Conservation (phyloP, 2,329 filamentous ascomycete genomes). For the Trichoderma aggressivum region DNA sequence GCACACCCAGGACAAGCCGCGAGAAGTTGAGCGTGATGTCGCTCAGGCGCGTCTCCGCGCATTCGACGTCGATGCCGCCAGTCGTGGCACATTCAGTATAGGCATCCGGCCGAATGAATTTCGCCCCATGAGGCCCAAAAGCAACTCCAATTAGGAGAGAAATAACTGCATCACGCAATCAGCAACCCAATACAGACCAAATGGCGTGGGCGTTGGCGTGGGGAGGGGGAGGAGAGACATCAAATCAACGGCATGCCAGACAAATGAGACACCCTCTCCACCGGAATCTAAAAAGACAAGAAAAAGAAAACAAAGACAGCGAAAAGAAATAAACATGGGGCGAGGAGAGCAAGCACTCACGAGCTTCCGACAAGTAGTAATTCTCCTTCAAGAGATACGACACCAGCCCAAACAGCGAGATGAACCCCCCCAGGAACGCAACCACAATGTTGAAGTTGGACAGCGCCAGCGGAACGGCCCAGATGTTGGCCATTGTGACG, state of each 20-base stretch:
- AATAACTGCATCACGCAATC: slow-evolving; percentile 58
- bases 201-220: not conserved
- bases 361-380: slow-evolving; percentile 85
- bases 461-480: slow-evolving; percentile 48
- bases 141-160: slow-evolving; percentile 74
- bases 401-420: slow-evolving; percentile 85
- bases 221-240: not conserved
- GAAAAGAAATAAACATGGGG: not conserved
- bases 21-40: slow-evolving; percentile 79
- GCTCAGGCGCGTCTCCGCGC: slow-evolving; percentile 59
- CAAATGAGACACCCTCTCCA: not conserved
- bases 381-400: slow-evolving; percentile 87
- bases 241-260: not conserved
- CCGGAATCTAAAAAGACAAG: not conserved
- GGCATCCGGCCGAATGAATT: slow-evolving; percentile 70
- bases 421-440: slow-evolving; percentile 78
- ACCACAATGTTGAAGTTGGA: slow-evolving; percentile 83
- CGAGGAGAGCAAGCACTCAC: slow-evolving; percentile 50
- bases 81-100: slow-evolving; percentile 55
- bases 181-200: not conserved
- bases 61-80: slow-evolving; percentile 25
- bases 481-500: slow-evolving; percentile 28
- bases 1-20: slow-evolving; percentile 82
- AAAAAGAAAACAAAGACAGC: not conserved
- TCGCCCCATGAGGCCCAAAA: slow-evolving; percentile 74